Evolutionary conservation across 2,329 filamentous ascomycete genomes (phyloP).

Genomic region (Cercospora brassicicola): DNA sequence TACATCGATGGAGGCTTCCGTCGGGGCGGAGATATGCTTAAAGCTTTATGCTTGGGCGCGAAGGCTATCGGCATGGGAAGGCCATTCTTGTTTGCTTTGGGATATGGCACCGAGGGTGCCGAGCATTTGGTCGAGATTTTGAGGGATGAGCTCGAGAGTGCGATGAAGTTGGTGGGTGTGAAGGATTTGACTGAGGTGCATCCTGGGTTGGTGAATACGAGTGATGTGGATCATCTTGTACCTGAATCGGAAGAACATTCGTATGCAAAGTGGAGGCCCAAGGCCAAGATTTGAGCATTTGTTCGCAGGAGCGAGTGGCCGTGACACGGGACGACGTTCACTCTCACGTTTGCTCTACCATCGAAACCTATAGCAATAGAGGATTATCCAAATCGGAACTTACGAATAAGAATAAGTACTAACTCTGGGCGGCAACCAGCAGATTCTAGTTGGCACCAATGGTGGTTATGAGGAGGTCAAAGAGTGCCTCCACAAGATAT

Average conservation of each 20-base stretch:
- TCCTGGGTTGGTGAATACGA: slow-evolving; percentile 57
- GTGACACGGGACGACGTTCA: too few relatives aligned
- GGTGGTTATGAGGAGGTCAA: too few relatives aligned
- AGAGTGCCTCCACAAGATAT: too few relatives aligned
- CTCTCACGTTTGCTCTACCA: too few relatives aligned
- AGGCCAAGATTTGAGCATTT: slow-evolving; percentile 7
- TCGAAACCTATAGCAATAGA: background rate
- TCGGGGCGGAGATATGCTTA: slow-evolving; percentile 65
- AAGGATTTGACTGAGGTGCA: slow-evolving; percentile 60
- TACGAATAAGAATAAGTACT: background rate
- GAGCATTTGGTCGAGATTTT: slow-evolving; percentile 44
- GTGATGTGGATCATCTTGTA: slow-evolving; percentile 52
- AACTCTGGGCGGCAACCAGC: background rate
- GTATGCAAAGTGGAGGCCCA: slow-evolving; percentile 25
- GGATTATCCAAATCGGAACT: background rate
- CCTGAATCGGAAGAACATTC: slow-evolving; percentile 31
- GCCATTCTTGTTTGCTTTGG: slow-evolving; percentile 59
- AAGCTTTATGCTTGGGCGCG: slow-evolving; percentile 64
- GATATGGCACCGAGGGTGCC: slow-evolving; percentile 57
- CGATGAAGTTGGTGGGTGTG: slow-evolving; percentile 64
- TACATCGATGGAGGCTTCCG: slow-evolving; percentile 65
- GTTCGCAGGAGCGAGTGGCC: background rate
- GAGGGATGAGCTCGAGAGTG: slow-evolving; percentile 61
- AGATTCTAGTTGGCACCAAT: too few relatives aligned
- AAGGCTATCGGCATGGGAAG: slow-evolving; percentile 62